Percentiles rank a stretch among this genome's conserved stretches.
phyloP scores from a whole-genome alignment of 2,329 filamentous ascomycete species.

The Celoporthe dispersa region DNA sequence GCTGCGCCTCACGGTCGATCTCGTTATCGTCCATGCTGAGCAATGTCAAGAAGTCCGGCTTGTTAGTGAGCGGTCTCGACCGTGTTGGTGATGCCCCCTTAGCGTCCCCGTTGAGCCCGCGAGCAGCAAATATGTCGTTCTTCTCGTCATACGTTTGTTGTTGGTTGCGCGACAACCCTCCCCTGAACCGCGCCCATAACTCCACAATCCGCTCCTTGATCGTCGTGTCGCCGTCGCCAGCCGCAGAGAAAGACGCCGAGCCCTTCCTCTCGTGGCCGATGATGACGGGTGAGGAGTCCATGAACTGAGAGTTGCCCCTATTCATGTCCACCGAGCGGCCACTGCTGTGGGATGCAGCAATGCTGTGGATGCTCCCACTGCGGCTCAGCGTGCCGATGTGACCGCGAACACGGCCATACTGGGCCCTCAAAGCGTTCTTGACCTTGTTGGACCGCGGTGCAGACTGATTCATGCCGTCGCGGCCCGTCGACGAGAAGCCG shows the following conservation, averaged over 20 bases:
- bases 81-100: conserved; percentile 31
- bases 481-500: conserved; percentile 47
- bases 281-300: conserved; percentile 36
- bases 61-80: conserved; percentile 20
- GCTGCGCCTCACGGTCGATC: conserved; percentile 43
- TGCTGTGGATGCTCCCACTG: conserved; percentile 25
- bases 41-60: conserved; percentile 51
- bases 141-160: conserved; percentile 31
- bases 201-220: conserved; percentile 47
- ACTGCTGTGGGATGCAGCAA: conserved; percentile 39
- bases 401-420: conserved; percentile 42
- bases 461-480: conserved; percentile 51
- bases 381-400: conserved; percentile 39
- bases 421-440: conserved; percentile 45
- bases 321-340: conserved; percentile 53
- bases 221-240: conserved; percentile 32
- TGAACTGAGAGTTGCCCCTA: conserved; percentile 58
- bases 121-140: conserved; percentile 36
- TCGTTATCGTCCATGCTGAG: conserved; percentile 49
- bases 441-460: conserved; percentile 50
- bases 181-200: conserved; percentile 50
- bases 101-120: conserved; percentile 34
- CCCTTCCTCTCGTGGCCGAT: conserved; percentile 44
- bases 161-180: conserved; percentile 19
- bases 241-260: conserved; percentile 37